These are phyloP conservation scores for Leersia perrieri DNA, from an alignment of 176 grass and related monocot genomes.

Conservation along the genomic window DNA sequence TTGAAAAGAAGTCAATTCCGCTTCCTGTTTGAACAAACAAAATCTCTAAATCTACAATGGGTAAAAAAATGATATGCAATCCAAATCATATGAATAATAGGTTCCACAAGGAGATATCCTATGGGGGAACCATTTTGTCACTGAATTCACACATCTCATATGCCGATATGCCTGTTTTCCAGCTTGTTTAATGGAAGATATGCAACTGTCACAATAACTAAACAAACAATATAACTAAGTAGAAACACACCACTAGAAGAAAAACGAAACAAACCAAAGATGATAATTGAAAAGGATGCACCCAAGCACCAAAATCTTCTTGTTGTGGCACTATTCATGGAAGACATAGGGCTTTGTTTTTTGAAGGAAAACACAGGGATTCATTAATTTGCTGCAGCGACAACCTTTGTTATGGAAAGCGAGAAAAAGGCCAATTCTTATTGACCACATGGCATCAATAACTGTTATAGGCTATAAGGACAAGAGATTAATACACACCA, in stretches of 20 bases:
- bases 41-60: not conserved
- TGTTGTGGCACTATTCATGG: not conserved
- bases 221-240: not conserved
- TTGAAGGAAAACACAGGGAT: not conserved
- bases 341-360: not conserved
- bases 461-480: not conserved
- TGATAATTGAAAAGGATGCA: not conserved
- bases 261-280: not conserved
- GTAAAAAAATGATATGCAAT: not conserved
- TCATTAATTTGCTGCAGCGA: not conserved
- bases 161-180: not conserved
- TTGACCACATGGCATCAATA: not conserved
- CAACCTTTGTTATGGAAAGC: not conserved
- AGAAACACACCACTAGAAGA: not conserved
- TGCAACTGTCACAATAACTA: not conserved
- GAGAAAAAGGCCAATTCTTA: not conserved
- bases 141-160: not conserved
- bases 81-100: not conserved
- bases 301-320: not conserved
- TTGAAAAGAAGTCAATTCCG: not conserved
- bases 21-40: not conserved
- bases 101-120: not conserved
- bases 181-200: not conserved
- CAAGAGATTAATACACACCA: not conserved
- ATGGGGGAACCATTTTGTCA: not conserved